Evolutionary conservation across 352 stramenopile species (phyloP), one percentile per base, ranked within the genome.

Genomic region (Phytophthora palmivora): DNA sequence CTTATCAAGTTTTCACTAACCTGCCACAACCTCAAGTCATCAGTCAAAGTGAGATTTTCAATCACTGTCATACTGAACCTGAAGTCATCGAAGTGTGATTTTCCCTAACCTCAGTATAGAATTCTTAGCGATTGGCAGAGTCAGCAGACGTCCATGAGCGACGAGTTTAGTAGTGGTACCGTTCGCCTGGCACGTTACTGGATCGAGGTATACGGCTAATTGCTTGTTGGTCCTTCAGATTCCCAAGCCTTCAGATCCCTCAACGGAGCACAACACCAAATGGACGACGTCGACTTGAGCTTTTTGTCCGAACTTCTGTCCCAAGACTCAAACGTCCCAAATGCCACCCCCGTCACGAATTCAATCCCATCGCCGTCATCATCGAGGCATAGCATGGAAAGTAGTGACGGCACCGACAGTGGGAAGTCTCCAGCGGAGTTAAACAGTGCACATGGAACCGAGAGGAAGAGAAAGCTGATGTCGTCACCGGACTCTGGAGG

Each of bases 291-390:
- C 16, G 63, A 72, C 48, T 49, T 72, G 34, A 73, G 42, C 44
- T 82, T 89, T 37, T 68, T 89, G 15, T 82, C 72, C 1, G 72
- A 87, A 28, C 76, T 87, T 2, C 55, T 89, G 30, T 59, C 75
- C 10, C 72, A 79, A 19, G 75, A 79, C 19, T 60, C 75, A 37
- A 67, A 21, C 19, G 19, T 67, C 14, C 67, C 75, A 30, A 70
- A 21, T 33, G 15, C 11, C 36, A 16, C 19, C 12, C 26, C 46
- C 8, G 15, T 43, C 10, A 9, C 6, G 30, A 45, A 30, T 21
- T 33, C 24, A 28, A 10, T n/a, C 10, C 32, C 37, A 12, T 61
- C 58, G 3, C 26, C 58, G 11, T 49, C 50, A 15, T 55, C 41
- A n/a, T 61, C 52, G 6, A 53, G 21, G 5, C 43, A 45, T 18